phyloP scores from a whole-genome alignment of 148 eudicot genomes.

The Euryodendron excelsum region DNA sequence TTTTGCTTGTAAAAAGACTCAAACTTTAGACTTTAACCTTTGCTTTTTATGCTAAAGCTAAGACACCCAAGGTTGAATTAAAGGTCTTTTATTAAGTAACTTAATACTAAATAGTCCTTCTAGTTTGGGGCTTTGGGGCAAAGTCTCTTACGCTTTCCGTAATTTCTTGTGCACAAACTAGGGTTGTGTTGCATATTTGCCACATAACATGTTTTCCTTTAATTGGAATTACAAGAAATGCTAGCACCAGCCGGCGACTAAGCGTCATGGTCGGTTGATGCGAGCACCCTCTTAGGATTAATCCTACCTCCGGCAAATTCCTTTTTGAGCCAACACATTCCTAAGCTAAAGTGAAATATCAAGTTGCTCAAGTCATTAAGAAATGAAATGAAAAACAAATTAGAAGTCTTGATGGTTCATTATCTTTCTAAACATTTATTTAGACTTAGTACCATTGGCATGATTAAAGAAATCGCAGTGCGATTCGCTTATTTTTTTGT shows the following conservation, averaged over 20 bases:
- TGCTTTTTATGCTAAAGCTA: constrained; percentile 15
- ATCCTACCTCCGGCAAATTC: background rate
- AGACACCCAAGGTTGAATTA: constrained; percentile 16
- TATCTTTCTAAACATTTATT: background rate
- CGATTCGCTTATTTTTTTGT: background rate
- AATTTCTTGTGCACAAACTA: background rate
- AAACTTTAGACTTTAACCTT: constrained; percentile 22
- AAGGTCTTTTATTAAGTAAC: background rate
- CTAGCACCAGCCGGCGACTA: no score
- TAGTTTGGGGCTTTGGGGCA: background rate
- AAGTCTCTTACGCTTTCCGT: background rate
- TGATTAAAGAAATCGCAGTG: constrained; percentile 12
- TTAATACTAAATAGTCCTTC: background rate
- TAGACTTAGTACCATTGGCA: background rate
- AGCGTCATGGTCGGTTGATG: no score
- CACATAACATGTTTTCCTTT: background rate
- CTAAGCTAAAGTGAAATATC: background rate
- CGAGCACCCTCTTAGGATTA: no score
- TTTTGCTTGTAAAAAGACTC: constrained; percentile 21
- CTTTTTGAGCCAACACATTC: background rate
- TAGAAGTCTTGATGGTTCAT: background rate
- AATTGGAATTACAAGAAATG: no score
- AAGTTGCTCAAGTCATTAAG: background rate
- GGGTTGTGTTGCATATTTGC: background rate
- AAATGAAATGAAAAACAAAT: background rate